phyloP scores from a whole-genome alignment of 257 asterid species.

The Solanum piurae region DNA sequence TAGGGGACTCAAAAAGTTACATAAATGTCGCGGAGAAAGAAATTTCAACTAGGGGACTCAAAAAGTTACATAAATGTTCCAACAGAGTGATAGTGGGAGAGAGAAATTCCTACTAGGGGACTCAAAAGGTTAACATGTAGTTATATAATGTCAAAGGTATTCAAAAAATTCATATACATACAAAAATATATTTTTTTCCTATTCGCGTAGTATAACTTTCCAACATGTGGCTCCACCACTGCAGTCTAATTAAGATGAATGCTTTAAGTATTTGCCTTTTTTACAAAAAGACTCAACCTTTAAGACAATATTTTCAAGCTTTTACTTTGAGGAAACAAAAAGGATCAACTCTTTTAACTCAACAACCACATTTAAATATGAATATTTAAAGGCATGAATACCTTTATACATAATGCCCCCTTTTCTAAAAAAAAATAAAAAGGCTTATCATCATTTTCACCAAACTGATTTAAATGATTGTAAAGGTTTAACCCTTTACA shows the following conservation, averaged over 20 bases:
- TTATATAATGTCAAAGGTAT: neutral
- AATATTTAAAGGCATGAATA: neutral
- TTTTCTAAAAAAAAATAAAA: neutral
- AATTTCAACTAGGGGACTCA: neutral
- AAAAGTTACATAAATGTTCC: neutral
- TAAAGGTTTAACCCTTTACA: neutral
- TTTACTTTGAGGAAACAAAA: neutral
- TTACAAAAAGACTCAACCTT: neutral
- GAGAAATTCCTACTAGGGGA: neutral
- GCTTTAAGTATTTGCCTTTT: neutral
- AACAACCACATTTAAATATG: neutral
- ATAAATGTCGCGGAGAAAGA: neutral
- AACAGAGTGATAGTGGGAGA: neutral
- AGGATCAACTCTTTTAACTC: neutral
- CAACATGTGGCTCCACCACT: neutral
- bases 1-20: neutral
- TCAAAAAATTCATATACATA: neutral
- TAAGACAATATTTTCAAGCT: neutral
- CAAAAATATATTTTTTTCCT: neutral
- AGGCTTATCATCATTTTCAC: neutral
- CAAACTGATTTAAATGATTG: neutral
- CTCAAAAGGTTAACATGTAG: neutral
- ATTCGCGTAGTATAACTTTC: neutral
- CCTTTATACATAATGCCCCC: neutral
- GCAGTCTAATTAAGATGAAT: neutral